Percentiles rank a stretch among this genome's conserved stretches.
Conservation (phyloP, 805 yeast genomes). For the Nakazawaea pomicola region DNA sequence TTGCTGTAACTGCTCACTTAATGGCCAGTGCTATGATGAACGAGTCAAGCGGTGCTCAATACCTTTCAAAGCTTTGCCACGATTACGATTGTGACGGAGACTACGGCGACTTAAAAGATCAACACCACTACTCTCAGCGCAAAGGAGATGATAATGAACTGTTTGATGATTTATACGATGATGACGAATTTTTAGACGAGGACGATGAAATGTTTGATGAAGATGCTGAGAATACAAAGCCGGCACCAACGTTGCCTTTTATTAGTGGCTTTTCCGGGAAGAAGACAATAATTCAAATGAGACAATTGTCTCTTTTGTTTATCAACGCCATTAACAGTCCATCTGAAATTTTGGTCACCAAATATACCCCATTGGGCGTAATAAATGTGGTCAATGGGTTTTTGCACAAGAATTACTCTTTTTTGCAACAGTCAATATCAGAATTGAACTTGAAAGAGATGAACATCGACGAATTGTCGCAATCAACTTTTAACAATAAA, state of each 20-base stretch:
- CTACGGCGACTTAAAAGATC: constrained; percentile 1
- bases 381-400: constrained; percentile 37
- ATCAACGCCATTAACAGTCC: constrained; percentile 37
- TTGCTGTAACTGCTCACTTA: constrained; percentile 47
- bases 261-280: constrained; percentile 41
- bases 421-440: constrained; percentile 17
- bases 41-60: too few species aligned
- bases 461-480: constrained; percentile 2
- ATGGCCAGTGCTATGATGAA: constrained; percentile 51
- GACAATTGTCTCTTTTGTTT: constrained; percentile 38
- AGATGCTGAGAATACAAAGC: constrained; percentile 35
- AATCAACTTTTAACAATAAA: constrained; percentile 2
- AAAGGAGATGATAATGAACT: neutral
- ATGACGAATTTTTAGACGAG: constrained; percentile 17
- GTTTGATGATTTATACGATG: constrained; percentile 4
- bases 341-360: constrained; percentile 47
- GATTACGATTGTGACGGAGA: constrained; percentile 11
- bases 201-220: constrained; percentile 24
- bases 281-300: constrained; percentile 31
- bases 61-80: constrained; percentile 22
- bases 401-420: constrained; percentile 14
- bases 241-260: constrained; percentile 41
- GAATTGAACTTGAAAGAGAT: constrained; percentile 15
- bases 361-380: constrained; percentile 48
- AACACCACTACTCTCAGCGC: neutral